Percentiles rank a stretch among this genome's conserved stretches.
Evolutionary conservation across 352 stramenopile genomes (phyloP).

Genomic region (Pythium coloratum): DNA sequence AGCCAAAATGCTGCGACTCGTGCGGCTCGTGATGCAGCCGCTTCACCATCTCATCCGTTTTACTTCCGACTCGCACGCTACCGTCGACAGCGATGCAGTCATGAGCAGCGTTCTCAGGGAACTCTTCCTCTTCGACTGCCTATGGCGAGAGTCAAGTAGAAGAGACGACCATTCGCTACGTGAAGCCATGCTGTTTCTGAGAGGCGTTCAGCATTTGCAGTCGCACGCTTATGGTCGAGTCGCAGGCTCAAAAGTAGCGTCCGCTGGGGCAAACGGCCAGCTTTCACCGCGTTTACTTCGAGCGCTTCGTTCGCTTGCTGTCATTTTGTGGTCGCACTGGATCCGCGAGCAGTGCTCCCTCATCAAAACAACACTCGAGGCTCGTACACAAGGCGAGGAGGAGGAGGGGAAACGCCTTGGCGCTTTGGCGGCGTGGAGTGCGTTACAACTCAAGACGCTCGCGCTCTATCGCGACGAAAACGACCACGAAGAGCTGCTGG

Average conservation of each 20-base stretch:
- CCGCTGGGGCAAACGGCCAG: neutral
- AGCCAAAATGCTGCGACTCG: conserved; percentile 2
- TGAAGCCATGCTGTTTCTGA: neutral
- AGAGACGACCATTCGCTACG: neutral
- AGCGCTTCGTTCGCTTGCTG: neutral
- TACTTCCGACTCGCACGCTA: neutral
- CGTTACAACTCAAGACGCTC: conserved; percentile 40
- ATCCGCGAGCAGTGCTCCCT: neutral
- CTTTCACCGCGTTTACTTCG: neutral
- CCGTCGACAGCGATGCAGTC: neutral
- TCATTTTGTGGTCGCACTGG: neutral
- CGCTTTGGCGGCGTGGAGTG: conserved; percentile 35
- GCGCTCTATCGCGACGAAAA: conserved; percentile 14
- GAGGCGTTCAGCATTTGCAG: no score
- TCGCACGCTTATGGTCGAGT: neutral
- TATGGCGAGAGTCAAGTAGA: neutral
- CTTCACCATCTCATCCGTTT: neutral
- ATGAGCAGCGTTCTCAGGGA: neutral
- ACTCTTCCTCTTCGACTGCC: conserved; percentile 8
- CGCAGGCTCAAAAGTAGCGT: neutral
- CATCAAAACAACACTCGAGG: neutral
- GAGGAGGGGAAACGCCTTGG: neutral
- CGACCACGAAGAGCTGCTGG: conserved; percentile 32
- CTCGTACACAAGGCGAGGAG: neutral
- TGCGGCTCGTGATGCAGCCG: conserved; percentile 10